Conservation (phyloP, 805 yeast species). For the Kurtzmaniella fragi region DNA sequence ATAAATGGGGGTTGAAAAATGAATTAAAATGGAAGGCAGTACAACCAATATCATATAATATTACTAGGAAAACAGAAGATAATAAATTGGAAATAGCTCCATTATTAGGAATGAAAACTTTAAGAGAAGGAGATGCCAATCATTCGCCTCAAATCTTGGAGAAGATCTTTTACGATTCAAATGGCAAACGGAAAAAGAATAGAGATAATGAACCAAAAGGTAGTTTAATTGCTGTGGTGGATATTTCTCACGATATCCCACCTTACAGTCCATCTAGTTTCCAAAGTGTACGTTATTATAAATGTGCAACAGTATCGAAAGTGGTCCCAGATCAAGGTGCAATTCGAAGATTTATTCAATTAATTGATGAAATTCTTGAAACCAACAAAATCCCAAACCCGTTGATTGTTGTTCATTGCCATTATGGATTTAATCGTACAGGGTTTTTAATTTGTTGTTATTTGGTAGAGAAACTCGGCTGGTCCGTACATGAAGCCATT, state of each 20-base stretch:
- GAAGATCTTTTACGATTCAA: slow-evolving; percentile 24
- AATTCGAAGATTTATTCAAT: slow-evolving; percentile 49
- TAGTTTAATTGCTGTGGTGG: slow-evolving; percentile 52
- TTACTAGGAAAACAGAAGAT: slow-evolving; percentile 23
- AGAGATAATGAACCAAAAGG: slow-evolving; percentile 16
- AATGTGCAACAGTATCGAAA: slow-evolving; percentile 74
- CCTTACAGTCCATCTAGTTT: slow-evolving; percentile 64
- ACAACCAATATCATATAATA: slow-evolving; percentile 44
- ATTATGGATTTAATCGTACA: slow-evolving; percentile 76
- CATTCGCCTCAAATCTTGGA: slow-evolving; percentile 62
- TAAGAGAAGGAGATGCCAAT: slow-evolving; percentile 54
- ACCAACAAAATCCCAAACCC: slow-evolving; percentile 21
- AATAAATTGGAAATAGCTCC: slow-evolving; percentile 33
- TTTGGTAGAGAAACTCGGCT: slow-evolving; percentile 53
- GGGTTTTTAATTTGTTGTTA: slow-evolving; percentile 71
- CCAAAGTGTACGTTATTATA: slow-evolving; percentile 51
- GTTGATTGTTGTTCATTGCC: slow-evolving; percentile 67
- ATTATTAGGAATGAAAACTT: slow-evolving; percentile 69
- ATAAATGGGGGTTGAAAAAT: slow-evolving; percentile 77
- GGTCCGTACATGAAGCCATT: slow-evolving; percentile 60
- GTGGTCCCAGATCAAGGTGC: slow-evolving; percentile 64
- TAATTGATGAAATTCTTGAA: slow-evolving; percentile 44
- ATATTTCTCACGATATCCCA: slow-evolving; percentile 66
- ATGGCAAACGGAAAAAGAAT: slow-evolving; percentile 15
- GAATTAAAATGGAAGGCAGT: slow-evolving; percentile 65